A percentile compares a stretch with the other conserved stretches of the same genome.
Evolutionary conservation across 495 filamentous ascomycete genomes (phyloP).

Genomic region (Penicillium flavigenum): DNA sequence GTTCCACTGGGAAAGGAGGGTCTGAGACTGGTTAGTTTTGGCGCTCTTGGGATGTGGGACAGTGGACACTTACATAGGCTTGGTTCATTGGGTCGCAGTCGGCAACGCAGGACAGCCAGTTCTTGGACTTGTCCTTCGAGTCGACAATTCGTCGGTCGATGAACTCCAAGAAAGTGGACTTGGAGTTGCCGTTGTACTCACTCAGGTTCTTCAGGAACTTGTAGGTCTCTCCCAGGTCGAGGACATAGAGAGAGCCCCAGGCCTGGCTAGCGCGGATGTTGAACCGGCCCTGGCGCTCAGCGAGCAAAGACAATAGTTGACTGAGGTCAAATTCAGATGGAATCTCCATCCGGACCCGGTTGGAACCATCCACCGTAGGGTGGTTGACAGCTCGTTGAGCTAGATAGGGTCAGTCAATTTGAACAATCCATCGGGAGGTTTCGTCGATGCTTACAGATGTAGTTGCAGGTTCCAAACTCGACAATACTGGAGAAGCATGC

Average conservation of each 20-base stretch:
- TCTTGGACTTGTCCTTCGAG: slow-evolving; percentile 50
- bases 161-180: slow-evolving; percentile 48
- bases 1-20: slow-evolving; percentile 49
- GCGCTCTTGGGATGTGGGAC: neutral
- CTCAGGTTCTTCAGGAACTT: slow-evolving; percentile 45
- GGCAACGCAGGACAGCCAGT: slow-evolving; percentile 49
- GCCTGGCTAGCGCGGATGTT: slow-evolving; percentile 50
- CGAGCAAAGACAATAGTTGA: slow-evolving; percentile 43
- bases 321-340: slow-evolving; percentile 44
- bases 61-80: slow-evolving; percentile 37
- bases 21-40: slow-evolving; percentile 29
- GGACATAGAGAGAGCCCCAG: slow-evolving; percentile 46
- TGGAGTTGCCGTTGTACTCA: slow-evolving; percentile 48
- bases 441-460: slow-evolving; percentile 41
- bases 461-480: slow-evolving; percentile 53
- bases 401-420: slow-evolving; percentile 26
- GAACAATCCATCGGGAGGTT: neutral
- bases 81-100: slow-evolving; percentile 48
- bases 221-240: slow-evolving; percentile 46
- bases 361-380: slow-evolving; percentile 36
- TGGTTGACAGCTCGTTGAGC: slow-evolving; percentile 52
- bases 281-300: slow-evolving; percentile 46
- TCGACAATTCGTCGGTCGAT: slow-evolving; percentile 49
- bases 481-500: slow-evolving; percentile 52
- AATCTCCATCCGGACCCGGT: slow-evolving; percentile 43